Evolutionary conservation across 768 basidiomycete species (phyloP).

Genomic region (Tricholoma terreum): DNA sequence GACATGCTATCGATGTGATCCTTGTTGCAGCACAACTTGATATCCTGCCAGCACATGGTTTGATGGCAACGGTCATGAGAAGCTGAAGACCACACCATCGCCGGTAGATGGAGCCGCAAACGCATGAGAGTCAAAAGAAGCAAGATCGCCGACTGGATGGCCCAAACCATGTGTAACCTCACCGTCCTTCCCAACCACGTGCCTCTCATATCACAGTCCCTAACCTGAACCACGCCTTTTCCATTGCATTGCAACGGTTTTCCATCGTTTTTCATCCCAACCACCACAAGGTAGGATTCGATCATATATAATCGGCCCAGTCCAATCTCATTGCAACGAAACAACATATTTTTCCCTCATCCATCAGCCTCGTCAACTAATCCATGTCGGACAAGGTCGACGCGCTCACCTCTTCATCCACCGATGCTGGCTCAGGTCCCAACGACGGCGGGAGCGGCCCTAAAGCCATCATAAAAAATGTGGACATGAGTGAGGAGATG

Average conservation of each 20-base stretch:
- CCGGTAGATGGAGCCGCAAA: too few species aligned
- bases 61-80: too few species aligned
- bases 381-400: slow-evolving; percentile 59
- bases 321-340: slow-evolving; percentile 7
- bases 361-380: slow-evolving; percentile 9
- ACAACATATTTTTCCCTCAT: not conserved
- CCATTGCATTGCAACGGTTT: not conserved
- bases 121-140: too few species aligned
- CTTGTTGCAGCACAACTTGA: too few species aligned
- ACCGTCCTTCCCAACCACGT: slow-evolving; percentile 16
- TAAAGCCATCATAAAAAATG: slow-evolving; percentile 93
- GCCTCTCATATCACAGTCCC: slow-evolving; percentile 11
- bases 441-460: slow-evolving; percentile 41
- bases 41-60: too few species aligned
- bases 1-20: too few species aligned
- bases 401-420: slow-evolving; percentile 53
- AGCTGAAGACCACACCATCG: too few species aligned
- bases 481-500: slow-evolving; percentile 97
- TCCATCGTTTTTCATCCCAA: not conserved
- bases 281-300: slow-evolving; percentile 3
- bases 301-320: not conserved
- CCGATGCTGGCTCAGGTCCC: slow-evolving; percentile 45
- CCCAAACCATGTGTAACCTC: not conserved
- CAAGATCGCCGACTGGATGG: slow-evolving; percentile 15
- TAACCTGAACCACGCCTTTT: slow-evolving; percentile 12